These are phyloP conservation scores for Tolypocladium sp. DNA, from an alignment of 2,329 filamentous ascomycete genomes.

Conservation along the genomic window DNA sequence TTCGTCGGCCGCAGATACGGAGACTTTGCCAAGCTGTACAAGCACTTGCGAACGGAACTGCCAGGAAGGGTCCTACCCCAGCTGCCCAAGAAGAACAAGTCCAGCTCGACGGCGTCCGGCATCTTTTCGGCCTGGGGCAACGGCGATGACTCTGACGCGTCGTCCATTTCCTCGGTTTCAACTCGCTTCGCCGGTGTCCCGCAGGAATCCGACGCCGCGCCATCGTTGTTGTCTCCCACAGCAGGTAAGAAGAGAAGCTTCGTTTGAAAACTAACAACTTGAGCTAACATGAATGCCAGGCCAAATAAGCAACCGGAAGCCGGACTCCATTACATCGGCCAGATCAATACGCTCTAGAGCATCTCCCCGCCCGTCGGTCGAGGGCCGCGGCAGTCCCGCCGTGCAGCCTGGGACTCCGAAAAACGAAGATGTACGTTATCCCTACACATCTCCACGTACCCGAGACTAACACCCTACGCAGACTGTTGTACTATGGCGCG, in stretches of 20 bases:
- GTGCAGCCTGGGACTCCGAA: constrained; percentile 10
- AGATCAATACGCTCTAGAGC: constrained; percentile 17
- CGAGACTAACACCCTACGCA: constrained; percentile 21
- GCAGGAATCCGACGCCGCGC: constrained; percentile 7
- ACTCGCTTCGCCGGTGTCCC: constrained; percentile 47
- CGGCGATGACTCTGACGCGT: constrained; percentile 62
- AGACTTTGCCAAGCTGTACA: constrained; percentile 75
- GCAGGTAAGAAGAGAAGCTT: not conserved
- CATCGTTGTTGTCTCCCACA: constrained; percentile 19
- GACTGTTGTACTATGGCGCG: constrained; percentile 62
- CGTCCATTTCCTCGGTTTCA: constrained; percentile 73
- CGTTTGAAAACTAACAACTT: not conserved
- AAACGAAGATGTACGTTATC: constrained; percentile 15
- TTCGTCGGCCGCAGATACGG: constrained; percentile 82
- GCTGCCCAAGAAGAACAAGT: constrained; percentile 86
- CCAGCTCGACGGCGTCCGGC: constrained; percentile 55
- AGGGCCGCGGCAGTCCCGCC: constrained; percentile 18
- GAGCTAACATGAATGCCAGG: not conserved
- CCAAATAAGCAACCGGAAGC: constrained; percentile 1
- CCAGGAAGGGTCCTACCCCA: constrained; percentile 84
- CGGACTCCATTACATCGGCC: constrained; percentile 21
- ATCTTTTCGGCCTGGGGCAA: constrained; percentile 42
- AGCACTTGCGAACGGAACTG: constrained; percentile 70
- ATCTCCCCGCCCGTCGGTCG: constrained; percentile 21
- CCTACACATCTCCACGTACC: not conserved